These are phyloP conservation scores for Skeletonema grethae DNA, from an alignment of 108 stramenopile species.

Conservation along the genomic window DNA sequence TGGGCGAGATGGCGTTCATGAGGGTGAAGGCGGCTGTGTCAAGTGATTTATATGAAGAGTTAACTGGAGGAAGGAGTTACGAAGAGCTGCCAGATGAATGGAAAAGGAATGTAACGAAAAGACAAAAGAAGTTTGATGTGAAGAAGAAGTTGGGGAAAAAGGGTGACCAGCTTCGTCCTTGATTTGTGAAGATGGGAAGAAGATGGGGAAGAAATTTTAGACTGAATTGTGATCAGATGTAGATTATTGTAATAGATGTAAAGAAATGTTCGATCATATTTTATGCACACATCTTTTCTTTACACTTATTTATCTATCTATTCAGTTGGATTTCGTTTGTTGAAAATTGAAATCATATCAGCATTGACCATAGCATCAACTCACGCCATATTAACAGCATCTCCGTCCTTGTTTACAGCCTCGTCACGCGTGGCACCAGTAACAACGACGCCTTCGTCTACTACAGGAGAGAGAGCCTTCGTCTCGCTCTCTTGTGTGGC, in stretches of 20 bases:
- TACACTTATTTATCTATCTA: neutral
- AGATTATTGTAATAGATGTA: neutral
- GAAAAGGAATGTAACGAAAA: constrained; percentile 54
- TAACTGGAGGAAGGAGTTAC: constrained; percentile 56
- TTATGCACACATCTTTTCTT: neutral
- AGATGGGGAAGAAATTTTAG: neutral
- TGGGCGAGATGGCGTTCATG: constrained; percentile 70
- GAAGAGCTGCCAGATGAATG: constrained; percentile 54
- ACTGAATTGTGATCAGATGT: neutral
- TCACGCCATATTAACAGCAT: neutral
- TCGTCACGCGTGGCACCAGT: neutral
- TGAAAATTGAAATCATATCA: too few relatives aligned
- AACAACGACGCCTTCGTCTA: neutral
- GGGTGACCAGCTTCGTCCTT: constrained; percentile 1
- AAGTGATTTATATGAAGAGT: constrained; percentile 40
- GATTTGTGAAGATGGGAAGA: neutral
- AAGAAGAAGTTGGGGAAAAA: neutral
- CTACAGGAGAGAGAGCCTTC: neutral
- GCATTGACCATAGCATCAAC: neutral
- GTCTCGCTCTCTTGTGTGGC: neutral
- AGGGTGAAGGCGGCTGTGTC: constrained; percentile 58
- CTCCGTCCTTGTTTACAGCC: neutral
- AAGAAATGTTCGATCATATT: neutral
- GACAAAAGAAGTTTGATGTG: neutral
- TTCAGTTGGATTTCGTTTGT: neutral